Conservation (phyloP, 257 asterid genomes). For the Solanum bulbocastanum region DNA sequence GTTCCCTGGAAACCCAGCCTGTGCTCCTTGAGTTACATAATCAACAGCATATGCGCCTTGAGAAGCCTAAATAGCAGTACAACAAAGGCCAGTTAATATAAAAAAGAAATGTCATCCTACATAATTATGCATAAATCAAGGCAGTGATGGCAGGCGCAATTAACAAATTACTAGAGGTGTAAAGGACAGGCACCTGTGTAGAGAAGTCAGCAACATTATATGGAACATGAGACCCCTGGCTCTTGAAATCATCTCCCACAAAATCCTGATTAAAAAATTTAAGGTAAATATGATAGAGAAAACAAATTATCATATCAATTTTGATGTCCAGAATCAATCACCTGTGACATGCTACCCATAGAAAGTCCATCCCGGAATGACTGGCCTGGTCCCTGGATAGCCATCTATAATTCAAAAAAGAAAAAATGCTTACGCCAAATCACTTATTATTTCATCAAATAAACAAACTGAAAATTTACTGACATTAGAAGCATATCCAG, state of each 20-base stretch:
- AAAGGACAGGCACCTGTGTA: constrained; percentile 53
- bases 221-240: constrained; percentile 98
- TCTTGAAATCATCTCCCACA: constrained; percentile 89
- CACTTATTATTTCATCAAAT: neutral
- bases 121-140: neutral
- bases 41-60: constrained; percentile 90
- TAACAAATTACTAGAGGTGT: neutral
- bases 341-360: constrained; percentile 97
- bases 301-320: neutral
- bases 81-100: neutral
- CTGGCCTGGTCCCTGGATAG: constrained; percentile 66
- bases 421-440: neutral
- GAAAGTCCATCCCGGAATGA: constrained; percentile 80
- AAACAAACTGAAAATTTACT: constrained; percentile 19
- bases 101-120: neutral
- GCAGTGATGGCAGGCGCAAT: neutral
- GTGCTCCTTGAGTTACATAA: constrained; percentile 75
- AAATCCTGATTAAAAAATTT: constrained; percentile 52
- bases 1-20: constrained; percentile 85
- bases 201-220: constrained; percentile 79
- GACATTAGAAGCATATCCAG: constrained; percentile 85
- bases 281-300: constrained; percentile 3
- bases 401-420: constrained; percentile 11
- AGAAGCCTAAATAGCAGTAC: constrained; percentile 47
- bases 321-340: constrained; percentile 4